A percentile compares a stretch with the other conserved stretches of the same genome.
Evolutionary conservation across 1,139 yeast genomes (phyloP).

Genomic region (Suhomyces terraborum): DNA sequence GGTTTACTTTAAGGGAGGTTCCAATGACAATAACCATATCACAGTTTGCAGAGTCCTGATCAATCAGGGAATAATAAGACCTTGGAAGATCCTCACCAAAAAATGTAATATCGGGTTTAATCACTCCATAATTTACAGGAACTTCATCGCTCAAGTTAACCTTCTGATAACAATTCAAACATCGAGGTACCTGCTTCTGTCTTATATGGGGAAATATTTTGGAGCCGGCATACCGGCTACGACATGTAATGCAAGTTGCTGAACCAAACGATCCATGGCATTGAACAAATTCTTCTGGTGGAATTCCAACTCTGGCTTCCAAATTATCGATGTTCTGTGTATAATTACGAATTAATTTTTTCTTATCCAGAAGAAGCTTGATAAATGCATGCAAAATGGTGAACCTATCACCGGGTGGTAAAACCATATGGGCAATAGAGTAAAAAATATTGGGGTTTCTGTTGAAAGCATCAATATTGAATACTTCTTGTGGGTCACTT

Average conservation of each 20-base stretch:
- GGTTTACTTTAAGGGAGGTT: slow-evolving; percentile 91
- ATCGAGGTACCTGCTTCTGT: slow-evolving; percentile 63
- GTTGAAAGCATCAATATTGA: slow-evolving; percentile 70
- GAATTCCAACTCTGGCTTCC: slow-evolving; percentile 83
- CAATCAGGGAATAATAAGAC: slow-evolving; percentile 20
- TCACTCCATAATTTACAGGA: slow-evolving; percentile 43
- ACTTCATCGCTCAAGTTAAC: slow-evolving; percentile 19
- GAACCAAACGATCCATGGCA: slow-evolving; percentile 96
- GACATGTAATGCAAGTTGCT: slow-evolving; percentile 85
- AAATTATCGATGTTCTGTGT: slow-evolving; percentile 95
- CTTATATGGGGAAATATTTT: slow-evolving; percentile 64
- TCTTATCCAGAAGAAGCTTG: slow-evolving; percentile 69
- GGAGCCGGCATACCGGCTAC: slow-evolving; percentile 65
- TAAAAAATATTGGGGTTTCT: slow-evolving; percentile 83
- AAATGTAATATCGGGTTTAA: slow-evolving; percentile 94
- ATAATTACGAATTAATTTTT: slow-evolving; percentile 80
- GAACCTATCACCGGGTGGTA: slow-evolving; percentile 67
- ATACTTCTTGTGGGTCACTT: slow-evolving; percentile 92
- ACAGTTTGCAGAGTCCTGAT: slow-evolving; percentile 40
- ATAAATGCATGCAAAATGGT: slow-evolving; percentile 89
- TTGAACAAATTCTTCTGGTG: slow-evolving; percentile 71
- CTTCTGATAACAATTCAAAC: slow-evolving; percentile 63
- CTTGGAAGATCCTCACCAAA: slow-evolving; percentile 86
- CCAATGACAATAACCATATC: slow-evolving; percentile 88
- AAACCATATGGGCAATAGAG: slow-evolving; percentile 80